Conservation (phyloP, 139 green algal species). For the Pseudopediastrum boryanum region DNA sequence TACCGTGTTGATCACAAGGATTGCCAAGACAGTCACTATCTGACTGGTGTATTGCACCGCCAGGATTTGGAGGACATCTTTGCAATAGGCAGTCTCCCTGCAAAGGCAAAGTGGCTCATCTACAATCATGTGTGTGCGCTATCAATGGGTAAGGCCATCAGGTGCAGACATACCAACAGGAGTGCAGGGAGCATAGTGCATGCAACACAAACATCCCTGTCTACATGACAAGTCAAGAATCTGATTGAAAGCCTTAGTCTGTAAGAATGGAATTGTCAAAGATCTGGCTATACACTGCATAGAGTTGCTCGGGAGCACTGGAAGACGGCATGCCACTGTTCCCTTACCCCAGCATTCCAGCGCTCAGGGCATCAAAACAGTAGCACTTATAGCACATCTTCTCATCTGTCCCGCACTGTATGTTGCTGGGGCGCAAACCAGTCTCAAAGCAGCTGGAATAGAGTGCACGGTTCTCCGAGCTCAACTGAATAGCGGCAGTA, state of each 20-base stretch:
- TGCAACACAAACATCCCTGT: too few relatives aligned
- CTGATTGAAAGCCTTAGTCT: too few relatives aligned
- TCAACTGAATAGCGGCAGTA: neutral
- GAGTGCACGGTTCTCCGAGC: constrained; percentile 1
- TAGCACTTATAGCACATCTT: constrained; percentile 60
- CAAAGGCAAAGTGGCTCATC: too few relatives aligned
- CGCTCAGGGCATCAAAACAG: constrained; percentile 33
- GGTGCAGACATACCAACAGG: too few relatives aligned
- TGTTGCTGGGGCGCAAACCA: constrained; percentile 9
- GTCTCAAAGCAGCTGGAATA: constrained; percentile 39
- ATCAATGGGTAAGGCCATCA: too few relatives aligned
- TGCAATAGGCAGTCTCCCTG: constrained; percentile 27
- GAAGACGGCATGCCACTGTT: too few relatives aligned
- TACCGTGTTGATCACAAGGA: constrained; percentile 53
- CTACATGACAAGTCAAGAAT: too few relatives aligned
- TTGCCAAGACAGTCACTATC: constrained; percentile 40
- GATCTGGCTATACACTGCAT: too few relatives aligned
- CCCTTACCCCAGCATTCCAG: neutral
- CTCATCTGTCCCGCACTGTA: constrained; percentile 28
- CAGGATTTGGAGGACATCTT: neutral
- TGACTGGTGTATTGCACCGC: constrained; percentile 17
- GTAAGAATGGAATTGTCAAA: too few relatives aligned
- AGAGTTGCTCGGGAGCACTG: too few relatives aligned
- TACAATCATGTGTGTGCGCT: too few relatives aligned
- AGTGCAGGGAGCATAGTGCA: too few relatives aligned